Base-by-base conservation (phyloP, 2,329 filamentous ascomycete species). In the Alternaria novae-zelandiae region DNA sequence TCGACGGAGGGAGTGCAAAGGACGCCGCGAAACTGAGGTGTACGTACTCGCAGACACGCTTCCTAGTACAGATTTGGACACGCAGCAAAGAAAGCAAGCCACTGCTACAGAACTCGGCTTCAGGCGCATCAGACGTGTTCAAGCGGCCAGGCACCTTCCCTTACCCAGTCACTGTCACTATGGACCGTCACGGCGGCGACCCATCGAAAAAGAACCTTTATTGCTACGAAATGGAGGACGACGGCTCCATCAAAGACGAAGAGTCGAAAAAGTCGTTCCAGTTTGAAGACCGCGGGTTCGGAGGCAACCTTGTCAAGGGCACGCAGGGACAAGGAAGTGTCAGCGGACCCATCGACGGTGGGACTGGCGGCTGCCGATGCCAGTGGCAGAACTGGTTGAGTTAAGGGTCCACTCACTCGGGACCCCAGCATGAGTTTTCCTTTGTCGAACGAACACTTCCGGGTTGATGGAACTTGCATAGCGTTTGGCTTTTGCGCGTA, bases 11-110 rank as follows among this genome's bases (percentile, higher is more conserved):
- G 1, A 81, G 82, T 3, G 77, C 77, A 9, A 79, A 83, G 62
- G 74, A 79, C 5, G 77, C 83, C 23, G 85, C 86, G 4, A 79
- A 76, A 2, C 74, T 83, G 6, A 80, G 84, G 26, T 88, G 87
- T 71, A 89, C 87, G 4, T 90, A 86, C 82, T 79, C 86, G 0
- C 83, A 90, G 66, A 90, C 88, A 2, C 83, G 88, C 4, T 86
- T 90, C 68, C 80, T 86, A 6, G 84, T 90, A 2, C 85, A 87
- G 67, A 89, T 90, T 57, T 90, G 87, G 87, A 90, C 88, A 0
- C 73, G 72, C 30, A 84, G 82, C 54, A 76, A 82, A 11, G 76
- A 72, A 2, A 79, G 80, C 50, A 80, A 79, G 61, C 70, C 76
- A 5, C 55, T 80, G 15, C 66, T 81, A 13, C 67, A 73, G 61